Evolutionary conservation across 139 green algal species (phyloP).

Genomic region (Picochlorum costavermella): DNA sequence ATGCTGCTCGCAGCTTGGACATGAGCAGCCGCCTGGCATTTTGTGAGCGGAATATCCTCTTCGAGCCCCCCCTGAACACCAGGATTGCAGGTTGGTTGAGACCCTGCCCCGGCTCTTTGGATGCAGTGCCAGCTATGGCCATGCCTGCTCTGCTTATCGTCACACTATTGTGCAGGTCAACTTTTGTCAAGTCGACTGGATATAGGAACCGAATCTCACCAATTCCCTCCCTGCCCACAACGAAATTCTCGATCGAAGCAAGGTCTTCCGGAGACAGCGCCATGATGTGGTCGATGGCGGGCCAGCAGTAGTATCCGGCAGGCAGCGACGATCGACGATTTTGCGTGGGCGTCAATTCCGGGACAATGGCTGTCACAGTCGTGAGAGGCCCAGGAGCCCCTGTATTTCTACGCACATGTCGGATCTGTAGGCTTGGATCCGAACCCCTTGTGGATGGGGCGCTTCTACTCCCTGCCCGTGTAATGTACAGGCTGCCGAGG

Average conservation of each 20-base stretch:
- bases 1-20: background rate
- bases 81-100: slow-evolving; percentile 1
- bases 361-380: background rate
- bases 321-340: background rate
- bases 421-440: too few species aligned
- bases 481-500: background rate
- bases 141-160: slow-evolving; percentile 26
- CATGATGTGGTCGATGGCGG: background rate
- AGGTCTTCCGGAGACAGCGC: slow-evolving; percentile 17
- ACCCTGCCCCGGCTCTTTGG: background rate
- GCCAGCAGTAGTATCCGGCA: background rate
- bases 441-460: too few species aligned
- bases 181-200: slow-evolving; percentile 22
- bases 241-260: slow-evolving; percentile 15
- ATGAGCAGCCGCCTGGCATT: background rate
- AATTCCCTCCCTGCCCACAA: slow-evolving; percentile 16
- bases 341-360: background rate
- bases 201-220: slow-evolving; percentile 34
- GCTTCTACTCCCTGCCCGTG: background rate
- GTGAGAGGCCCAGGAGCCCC: background rate
- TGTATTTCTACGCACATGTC: background rate
- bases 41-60: background rate
- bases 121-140: background rate
- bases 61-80: background rate
- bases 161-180: slow-evolving; percentile 18